Evolutionary conservation across 768 basidiomycete genomes (phyloP), one percentile per base, ranked within the genome.

Genomic region (Tubosaeta sp.): DNA sequence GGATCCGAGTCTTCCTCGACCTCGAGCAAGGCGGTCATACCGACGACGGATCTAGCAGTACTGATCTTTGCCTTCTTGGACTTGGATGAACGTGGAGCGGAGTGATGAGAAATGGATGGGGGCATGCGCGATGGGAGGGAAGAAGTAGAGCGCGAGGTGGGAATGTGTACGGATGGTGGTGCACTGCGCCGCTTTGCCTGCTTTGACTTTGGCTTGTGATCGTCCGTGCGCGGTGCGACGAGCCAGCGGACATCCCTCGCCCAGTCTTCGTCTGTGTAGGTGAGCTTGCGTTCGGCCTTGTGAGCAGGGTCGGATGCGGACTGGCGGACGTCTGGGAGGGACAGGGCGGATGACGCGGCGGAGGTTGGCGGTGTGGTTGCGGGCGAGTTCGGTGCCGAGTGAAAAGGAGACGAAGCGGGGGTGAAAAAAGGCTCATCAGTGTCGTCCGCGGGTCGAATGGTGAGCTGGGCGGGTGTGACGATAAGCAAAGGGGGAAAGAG

Each of bases 161-260:
- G 46, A 7, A 59, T 56, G 32, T 50, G 48, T 5, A 46, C 16
- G 29, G 43, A 39, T 6, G 55, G 50, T 10, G 65, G 58, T 7
- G 59, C 53, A 34, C 58, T 66, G 27, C 48, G 62, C 19, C 59
- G 57, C 42, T 56, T 64, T 2, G 37, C 16, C 16, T 48, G 14
- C 53, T 67, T 70, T 41, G 58, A 51, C 26, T 59, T 63, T 29
- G 43, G 32, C 22, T 63, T 68, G 11, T 45, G 46, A 12, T 47
- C 48, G 33, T 49, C 48, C 33, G 58, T 29, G 22, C 68, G 63
- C 35, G 78, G 64, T 46, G 72, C 63, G 29, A 71, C 77, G 29
- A 88, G 79, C 82, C 82, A 86, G 32, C 82, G 76, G 16, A 85
- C 79, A 46, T 88, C 85, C 55, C 76, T 79, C 12, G 82, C 78